These are phyloP conservation scores for Metschnikowia arizonensis DNA, from an alignment of 805 yeast species.

Conservation along the genomic window DNA sequence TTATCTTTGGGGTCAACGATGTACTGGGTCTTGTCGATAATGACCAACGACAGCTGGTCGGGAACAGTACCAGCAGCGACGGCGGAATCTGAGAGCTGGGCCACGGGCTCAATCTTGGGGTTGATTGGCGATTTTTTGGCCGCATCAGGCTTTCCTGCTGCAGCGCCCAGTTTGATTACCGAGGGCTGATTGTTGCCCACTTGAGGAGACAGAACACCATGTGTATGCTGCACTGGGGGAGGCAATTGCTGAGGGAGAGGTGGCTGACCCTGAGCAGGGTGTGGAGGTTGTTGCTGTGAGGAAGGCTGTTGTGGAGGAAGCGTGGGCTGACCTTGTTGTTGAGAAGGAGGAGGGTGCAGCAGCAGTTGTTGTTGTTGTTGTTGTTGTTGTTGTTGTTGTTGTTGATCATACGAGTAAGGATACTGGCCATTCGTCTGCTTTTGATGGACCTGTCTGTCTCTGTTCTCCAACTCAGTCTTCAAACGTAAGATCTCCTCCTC, in stretches of 20 bases:
- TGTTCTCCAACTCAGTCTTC: conserved; percentile 78
- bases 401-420: conserved; percentile 33
- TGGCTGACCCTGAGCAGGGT: not conserved
- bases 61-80: conserved; percentile 22
- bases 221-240: conserved; percentile 3
- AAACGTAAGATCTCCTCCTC: conserved; percentile 87
- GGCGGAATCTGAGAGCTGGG: conserved; percentile 9
- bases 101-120: conserved; percentile 16
- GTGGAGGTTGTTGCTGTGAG: conserved; percentile 2
- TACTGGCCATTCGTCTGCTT: conserved; percentile 40
- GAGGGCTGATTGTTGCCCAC: conserved; percentile 4
- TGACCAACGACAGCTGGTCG: conserved; percentile 25
- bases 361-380: no score
- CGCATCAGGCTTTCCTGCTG: conserved; percentile 1
- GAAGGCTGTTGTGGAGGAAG: conserved; percentile 11
- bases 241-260: conserved; percentile 4
- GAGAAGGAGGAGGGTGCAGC: conserved; percentile 19
- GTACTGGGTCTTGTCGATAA: conserved; percentile 40
- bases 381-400: no score
- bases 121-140: conserved; percentile 13
- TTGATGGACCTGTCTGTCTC: conserved; percentile 56
- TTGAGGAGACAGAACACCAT: conserved; percentile 2
- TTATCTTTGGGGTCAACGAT: conserved; percentile 41
- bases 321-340: conserved; percentile 24
- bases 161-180: conserved; percentile 1